Percentiles rank a stretch among this genome's conserved stretches.
Evolutionary conservation across 108 stramenopile genomes (phyloP).

Genomic region (Nitzschia palea): DNA sequence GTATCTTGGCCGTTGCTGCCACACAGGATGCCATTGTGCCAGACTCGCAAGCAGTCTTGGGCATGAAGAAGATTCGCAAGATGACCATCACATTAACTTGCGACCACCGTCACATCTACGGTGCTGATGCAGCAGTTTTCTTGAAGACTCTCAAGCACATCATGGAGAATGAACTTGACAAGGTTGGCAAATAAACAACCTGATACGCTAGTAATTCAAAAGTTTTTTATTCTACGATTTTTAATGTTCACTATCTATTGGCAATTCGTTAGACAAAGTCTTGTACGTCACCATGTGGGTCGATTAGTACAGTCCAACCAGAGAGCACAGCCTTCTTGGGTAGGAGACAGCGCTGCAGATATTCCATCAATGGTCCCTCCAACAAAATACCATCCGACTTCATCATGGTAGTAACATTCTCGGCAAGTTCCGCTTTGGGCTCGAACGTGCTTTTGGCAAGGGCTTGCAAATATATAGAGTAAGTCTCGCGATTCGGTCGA

Average conservation of each 20-base stretch:
- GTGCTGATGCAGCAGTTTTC: conserved; percentile 95
- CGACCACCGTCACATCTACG: conserved; percentile 98
- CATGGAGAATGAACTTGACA: conserved; percentile 83
- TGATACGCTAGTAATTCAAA: not conserved
- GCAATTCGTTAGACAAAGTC: not conserved
- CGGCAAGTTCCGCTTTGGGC: conserved; percentile 13
- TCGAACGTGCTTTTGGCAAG: conserved; percentile 22
- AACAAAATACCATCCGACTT: conserved; percentile 10
- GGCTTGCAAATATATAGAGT: conserved; percentile 24
- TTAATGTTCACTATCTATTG: not conserved
- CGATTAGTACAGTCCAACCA: conserved; percentile 6
- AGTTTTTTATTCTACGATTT: not conserved
- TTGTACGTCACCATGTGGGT: no score
- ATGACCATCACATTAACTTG: conserved; percentile 97
- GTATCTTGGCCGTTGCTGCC: conserved; percentile 94
- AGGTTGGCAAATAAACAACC: conserved; percentile 27
- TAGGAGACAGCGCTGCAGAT: conserved; percentile 26
- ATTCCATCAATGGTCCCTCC: conserved; percentile 5
- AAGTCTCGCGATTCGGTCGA: conserved; percentile 21
- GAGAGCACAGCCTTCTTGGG: conserved; percentile 5
- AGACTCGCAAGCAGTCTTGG: conserved; percentile 66
- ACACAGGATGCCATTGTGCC: conserved; percentile 84
- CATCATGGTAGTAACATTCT: conserved; percentile 24
- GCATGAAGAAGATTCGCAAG: conserved; percentile 91
- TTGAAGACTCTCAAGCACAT: conserved; percentile 90